Conservation (phyloP, 2,329 filamentous ascomycete species). For the Fusarium nanum region DNA sequence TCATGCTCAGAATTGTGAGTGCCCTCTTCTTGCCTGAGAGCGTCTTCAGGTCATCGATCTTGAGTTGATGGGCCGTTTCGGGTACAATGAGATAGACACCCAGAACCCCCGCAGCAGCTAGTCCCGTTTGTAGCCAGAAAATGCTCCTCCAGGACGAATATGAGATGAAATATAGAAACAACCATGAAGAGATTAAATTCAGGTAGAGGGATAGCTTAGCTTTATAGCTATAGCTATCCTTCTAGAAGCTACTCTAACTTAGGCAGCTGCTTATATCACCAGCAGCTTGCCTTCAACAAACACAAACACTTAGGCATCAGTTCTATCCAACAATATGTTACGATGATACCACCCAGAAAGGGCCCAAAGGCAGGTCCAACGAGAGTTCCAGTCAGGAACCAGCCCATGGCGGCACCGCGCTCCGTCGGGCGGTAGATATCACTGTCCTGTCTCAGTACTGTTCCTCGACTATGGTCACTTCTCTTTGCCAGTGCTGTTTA, state of each 20-base stretch:
- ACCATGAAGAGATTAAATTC: too few relatives aligned
- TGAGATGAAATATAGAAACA: too few relatives aligned
- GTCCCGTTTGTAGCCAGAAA: slow-evolving; percentile 80
- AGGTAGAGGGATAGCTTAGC: too few relatives aligned
- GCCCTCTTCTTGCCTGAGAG: slow-evolving; percentile 62
- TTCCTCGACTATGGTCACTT: neutral
- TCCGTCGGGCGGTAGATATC: slow-evolving; percentile 74
- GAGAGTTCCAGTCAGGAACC: slow-evolving; percentile 77
- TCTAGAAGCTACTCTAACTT: too few relatives aligned
- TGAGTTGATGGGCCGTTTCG: slow-evolving; percentile 76
- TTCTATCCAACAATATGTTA: slow-evolving; percentile 67
- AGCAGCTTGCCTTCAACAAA: too few relatives aligned
- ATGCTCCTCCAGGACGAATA: slow-evolving; percentile 79
- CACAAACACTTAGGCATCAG: too few relatives aligned
- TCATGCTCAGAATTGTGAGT: slow-evolving; percentile 68
- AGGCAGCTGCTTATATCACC: too few relatives aligned
- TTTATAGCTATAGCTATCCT: too few relatives aligned
- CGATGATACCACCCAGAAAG: slow-evolving; percentile 80
- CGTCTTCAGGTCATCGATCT: slow-evolving; percentile 70
- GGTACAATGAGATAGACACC: slow-evolving; percentile 75
- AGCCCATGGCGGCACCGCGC: slow-evolving; percentile 77
- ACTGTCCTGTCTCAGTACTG: slow-evolving; percentile 45
- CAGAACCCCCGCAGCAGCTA: slow-evolving; percentile 69
- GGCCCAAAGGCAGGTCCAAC: slow-evolving; percentile 78
- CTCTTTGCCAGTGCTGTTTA: neutral